Percentiles rank a stretch among this genome's conserved stretches.
Conservation (phyloP, 2,329 filamentous ascomycete species). For the Colletotrichum higginsianum region DNA sequence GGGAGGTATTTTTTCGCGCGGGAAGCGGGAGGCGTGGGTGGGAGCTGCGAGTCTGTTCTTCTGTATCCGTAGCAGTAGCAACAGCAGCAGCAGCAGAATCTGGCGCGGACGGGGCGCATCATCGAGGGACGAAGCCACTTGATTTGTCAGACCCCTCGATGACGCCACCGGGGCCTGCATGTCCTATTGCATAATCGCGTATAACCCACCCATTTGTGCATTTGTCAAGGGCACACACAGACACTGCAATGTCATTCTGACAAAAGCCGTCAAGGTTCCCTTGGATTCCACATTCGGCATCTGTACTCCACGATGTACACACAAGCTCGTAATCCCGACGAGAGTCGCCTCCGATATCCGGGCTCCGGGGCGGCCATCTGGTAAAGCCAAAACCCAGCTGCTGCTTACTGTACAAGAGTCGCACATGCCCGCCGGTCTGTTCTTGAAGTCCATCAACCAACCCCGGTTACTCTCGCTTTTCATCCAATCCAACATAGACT, state of each 20-base stretch:
- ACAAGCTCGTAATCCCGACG: background rate
- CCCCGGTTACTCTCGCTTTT: background rate
- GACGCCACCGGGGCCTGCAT: constrained; percentile 15
- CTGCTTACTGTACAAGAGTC: no score
- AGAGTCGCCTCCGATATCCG: background rate
- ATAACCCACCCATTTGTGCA: background rate
- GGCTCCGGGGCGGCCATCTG: no score
- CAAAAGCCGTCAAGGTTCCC: background rate
- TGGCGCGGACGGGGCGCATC: constrained; percentile 12
- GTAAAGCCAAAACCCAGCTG: no score
- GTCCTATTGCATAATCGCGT: constrained; percentile 4
- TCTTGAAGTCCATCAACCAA: no score
- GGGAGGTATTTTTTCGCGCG: background rate
- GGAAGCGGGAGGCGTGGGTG: background rate
- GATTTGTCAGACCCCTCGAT: constrained; percentile 18
- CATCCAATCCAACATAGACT: background rate
- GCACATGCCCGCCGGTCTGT: no score
- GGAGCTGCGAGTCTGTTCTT: background rate
- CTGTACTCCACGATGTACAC: no score
- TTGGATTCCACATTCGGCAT: background rate
- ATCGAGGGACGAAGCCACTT: background rate
- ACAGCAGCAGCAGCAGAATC: background rate
- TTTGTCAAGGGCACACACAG: background rate
- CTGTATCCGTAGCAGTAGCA: no score
- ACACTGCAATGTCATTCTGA: background rate